Conservation (phyloP, 2,329 filamentous ascomycete genomes). For the Calonectria honghensis region DNA sequence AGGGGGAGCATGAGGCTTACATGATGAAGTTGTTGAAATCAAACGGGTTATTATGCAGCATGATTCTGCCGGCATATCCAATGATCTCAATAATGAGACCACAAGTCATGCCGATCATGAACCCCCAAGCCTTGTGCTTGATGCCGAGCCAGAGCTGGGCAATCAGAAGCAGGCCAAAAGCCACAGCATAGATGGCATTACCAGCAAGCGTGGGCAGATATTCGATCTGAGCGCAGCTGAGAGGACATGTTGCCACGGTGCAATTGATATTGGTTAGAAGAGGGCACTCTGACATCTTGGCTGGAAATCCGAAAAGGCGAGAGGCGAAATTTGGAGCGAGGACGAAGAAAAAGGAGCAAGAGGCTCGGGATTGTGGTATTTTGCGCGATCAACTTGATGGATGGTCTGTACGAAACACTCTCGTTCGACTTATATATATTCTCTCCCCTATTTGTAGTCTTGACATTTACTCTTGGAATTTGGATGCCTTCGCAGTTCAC, state of each 20-base stretch:
- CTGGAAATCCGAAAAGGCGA: neutral
- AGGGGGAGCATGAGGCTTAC: constrained; percentile 67
- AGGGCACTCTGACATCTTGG: constrained; percentile 26
- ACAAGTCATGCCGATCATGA: constrained; percentile 65
- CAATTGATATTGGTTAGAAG: constrained; percentile 52
- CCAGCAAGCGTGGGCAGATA: constrained; percentile 61
- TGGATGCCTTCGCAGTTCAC: neutral
- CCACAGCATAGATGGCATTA: constrained; percentile 57
- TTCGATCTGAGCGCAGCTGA: constrained; percentile 58
- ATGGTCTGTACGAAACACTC: neutral
- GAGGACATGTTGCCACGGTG: constrained; percentile 64
- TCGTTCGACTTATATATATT: neutral
- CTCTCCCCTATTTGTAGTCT: neutral
- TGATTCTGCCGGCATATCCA: constrained; percentile 75
- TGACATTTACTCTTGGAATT: neutral
- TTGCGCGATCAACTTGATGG: neutral
- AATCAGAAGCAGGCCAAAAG: constrained; percentile 66
- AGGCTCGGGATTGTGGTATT: constrained; percentile 3
- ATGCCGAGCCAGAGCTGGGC: constrained; percentile 61
- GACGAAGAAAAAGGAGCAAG: neutral
- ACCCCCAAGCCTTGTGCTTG: constrained; percentile 62
- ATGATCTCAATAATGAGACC: constrained; percentile 73
- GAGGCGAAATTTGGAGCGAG: constrained; percentile 9
- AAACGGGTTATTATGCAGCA: constrained; percentile 73
- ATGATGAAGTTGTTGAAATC: constrained; percentile 72